Evolutionary conservation across 2,329 filamentous ascomycete genomes (phyloP).

Genomic region (Scytalidium sp.): DNA sequence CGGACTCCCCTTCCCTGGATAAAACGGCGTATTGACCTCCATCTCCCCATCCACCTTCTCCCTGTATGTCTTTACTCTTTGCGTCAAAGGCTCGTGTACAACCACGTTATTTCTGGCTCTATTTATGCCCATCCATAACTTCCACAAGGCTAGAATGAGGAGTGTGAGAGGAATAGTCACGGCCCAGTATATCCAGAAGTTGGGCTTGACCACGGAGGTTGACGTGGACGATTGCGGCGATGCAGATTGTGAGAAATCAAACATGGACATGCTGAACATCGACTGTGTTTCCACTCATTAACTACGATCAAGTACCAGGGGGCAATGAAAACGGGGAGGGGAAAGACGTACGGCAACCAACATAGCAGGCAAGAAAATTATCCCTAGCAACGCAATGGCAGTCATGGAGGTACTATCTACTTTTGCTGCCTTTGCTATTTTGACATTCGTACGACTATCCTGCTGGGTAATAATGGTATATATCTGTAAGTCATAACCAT

Average conservation of each 20-base stretch:
- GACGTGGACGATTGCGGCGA: too few species aligned
- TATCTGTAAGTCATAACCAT: constrained; percentile 4
- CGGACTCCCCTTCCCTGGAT: too few species aligned
- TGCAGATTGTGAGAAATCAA: constrained; percentile 6
- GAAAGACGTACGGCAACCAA: constrained; percentile 6
- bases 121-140: constrained; percentile 6
- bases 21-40: too few species aligned
- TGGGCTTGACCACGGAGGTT: background rate
- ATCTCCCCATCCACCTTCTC: too few species aligned
- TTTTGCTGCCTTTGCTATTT: constrained; percentile 20
- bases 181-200: constrained; percentile 6
- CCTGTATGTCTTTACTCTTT: too few species aligned
- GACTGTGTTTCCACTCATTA: too few species aligned
- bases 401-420: constrained; percentile 34
- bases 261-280: constrained; percentile 9
- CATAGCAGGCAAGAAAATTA: constrained; percentile 34
- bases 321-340: too few species aligned
- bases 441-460: constrained; percentile 5
- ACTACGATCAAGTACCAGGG: too few species aligned
- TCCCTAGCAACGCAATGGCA: constrained; percentile 35
- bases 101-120: too few species aligned
- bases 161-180: constrained; percentile 4
- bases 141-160: background rate
- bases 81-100: too few species aligned
- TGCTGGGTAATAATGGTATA: constrained; percentile 4